Conservation (phyloP, 2,329 filamentous ascomycete genomes). For the Fusarium aywerte region DNA sequence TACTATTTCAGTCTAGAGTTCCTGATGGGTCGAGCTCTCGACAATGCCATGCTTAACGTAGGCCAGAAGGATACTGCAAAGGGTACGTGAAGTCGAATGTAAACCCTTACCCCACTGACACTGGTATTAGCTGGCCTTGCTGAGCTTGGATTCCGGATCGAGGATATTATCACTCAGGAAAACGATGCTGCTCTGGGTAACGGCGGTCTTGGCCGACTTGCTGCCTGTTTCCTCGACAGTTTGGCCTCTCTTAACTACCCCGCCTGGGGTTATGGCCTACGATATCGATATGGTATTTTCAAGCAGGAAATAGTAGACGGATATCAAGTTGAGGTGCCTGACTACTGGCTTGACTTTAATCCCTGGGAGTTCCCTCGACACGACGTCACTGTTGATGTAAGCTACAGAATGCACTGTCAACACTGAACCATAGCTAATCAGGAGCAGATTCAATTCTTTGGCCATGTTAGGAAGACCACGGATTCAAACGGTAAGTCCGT, state of each 20-base stretch:
- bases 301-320: conserved; percentile 99
- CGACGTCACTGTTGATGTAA: conserved; percentile 89
- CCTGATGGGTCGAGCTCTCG: conserved; percentile 93
- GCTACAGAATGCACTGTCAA: conserved; percentile 39
- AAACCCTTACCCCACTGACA: background rate
- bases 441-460: conserved; percentile 89
- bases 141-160: conserved; percentile 95
- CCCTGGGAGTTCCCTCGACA: conserved; percentile 98
- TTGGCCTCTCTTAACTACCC: conserved; percentile 94
- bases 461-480: conserved; percentile 78
- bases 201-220: conserved; percentile 91
- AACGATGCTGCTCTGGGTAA: conserved; percentile 97
- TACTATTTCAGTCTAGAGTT: conserved; percentile 99
- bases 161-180: conserved; percentile 94
- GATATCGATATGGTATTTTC: conserved; percentile 98
- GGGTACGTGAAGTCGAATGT: conserved; percentile 61
- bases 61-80: conserved; percentile 86
- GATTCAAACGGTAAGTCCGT: conserved; percentile 81
- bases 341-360: conserved; percentile 99
- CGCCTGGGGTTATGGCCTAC: conserved; percentile 95
- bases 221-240: conserved; percentile 97
- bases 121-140: conserved; percentile 74
- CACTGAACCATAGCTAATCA: conserved; percentile 10
- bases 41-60: conserved; percentile 99
- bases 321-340: conserved; percentile 97